Base-by-base conservation (phyloP, 768 basidiomycete species). In the Exsudoporus frostii region DNA sequence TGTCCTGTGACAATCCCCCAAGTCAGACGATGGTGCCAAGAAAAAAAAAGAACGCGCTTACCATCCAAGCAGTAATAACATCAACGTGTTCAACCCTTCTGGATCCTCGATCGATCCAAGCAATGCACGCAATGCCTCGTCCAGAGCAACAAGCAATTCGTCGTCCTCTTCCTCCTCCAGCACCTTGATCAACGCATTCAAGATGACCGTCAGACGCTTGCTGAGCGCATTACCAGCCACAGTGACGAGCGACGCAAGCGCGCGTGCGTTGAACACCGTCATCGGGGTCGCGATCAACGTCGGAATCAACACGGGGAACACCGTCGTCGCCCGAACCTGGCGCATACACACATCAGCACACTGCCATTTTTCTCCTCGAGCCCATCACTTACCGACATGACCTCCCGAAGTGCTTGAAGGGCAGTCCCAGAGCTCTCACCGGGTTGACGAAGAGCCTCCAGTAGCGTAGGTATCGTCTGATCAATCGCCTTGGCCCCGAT, bases 271-370 rank as follows among this genome's bases (percentile, higher is more conserved):
- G 85, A 98, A 98, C 9, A 88, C 84, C 4, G 94, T 85, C 83
- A 98, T 96, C 0, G 95, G 97, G 7, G 81, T 81, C 5, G 89
- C 82, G 37, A 90, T 94, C 54, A 99, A 76, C 1, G 94, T 96
- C 0, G 95, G 97, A 53, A 99, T 92, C 51, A 98, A 76, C 19
- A 98, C 90, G 0, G 97, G 97, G 90, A 98, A 98, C 36, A 98
- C 94, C 10, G 90, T 93, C 37, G 87, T 80, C 14, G 96, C 92
- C 36, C 95, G 92, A 60, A 98, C 90, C 90, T 94, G 67, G 42
- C 34, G 50, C 38, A 41, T 30, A 34, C 22, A 42, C 3, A 4
- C 20, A 49, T 60, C 50, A 47, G 49, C 32, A 20, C 25, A 19
- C 48, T 20, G 2, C 7, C 7, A 6, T 1, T 24, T 5, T 1